phyloP scores from a whole-genome alignment of 2,329 filamentous ascomycete species.

The Fusarium scirpi region DNA sequence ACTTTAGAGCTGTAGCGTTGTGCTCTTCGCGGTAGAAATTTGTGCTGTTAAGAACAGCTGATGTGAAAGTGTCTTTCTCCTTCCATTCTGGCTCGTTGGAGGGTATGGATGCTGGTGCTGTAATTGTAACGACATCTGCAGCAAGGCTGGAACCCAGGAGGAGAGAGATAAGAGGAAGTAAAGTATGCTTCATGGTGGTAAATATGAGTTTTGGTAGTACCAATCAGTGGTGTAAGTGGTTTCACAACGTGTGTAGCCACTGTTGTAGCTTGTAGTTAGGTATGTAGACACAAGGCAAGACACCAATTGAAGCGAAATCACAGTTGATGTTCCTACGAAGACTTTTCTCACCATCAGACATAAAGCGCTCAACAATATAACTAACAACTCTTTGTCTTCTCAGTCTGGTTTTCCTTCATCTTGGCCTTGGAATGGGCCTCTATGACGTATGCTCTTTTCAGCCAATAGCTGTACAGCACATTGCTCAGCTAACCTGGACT shows the following conservation, averaged over 20 bases:
- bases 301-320: constrained; percentile 1
- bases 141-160: constrained; percentile 16
- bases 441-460: constrained; percentile 36
- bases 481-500: constrained; percentile 22
- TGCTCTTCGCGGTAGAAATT: constrained; percentile 75
- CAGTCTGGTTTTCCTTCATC: constrained; percentile 30
- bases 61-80: constrained; percentile 55
- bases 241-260: not conserved
- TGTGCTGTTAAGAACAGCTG: constrained; percentile 72
- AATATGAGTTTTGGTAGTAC: constrained; percentile 11
- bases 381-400: constrained; percentile 16
- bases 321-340: not conserved
- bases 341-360: not conserved
- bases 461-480: constrained; percentile 38
- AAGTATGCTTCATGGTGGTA: constrained; percentile 31
- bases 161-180: constrained; percentile 24
- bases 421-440: constrained; percentile 39
- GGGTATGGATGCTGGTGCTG: constrained; percentile 50
- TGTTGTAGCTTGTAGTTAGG: constrained; percentile 13
- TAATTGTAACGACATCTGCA: constrained; percentile 52
- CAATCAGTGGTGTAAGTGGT: constrained; percentile 28
- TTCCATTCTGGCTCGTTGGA: constrained; percentile 53
- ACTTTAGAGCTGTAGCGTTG: constrained; percentile 68
- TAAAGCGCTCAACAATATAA: constrained; percentile 8
- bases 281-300: constrained; percentile 4